These are phyloP conservation scores for Claviceps africana DNA, from an alignment of 2,329 filamentous ascomycete genomes.

Conservation along the genomic window DNA sequence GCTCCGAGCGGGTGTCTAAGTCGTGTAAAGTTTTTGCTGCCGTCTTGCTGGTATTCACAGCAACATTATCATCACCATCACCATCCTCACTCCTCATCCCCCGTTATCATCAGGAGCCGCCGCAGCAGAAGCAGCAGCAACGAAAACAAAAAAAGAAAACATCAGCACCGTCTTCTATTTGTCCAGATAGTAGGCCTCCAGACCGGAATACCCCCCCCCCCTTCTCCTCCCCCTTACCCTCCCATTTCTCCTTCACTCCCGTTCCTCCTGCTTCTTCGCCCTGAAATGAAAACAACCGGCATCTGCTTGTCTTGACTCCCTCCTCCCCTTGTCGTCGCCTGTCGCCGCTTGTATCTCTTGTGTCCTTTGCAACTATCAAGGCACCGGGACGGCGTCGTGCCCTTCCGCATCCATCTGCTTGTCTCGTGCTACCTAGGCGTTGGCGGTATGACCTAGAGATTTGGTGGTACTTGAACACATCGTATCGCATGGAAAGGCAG, in stretches of 20 bases:
- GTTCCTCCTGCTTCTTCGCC: not conserved
- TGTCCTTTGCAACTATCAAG: conserved; percentile 1
- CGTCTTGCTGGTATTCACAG: not conserved
- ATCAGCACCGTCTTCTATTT: not conserved
- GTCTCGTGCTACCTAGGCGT: conserved; percentile 28
- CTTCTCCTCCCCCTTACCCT: not conserved
- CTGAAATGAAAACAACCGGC: not conserved
- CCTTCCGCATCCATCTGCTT: conserved; percentile 7
- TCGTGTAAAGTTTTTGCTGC: not conserved
- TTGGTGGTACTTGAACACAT: conserved; percentile 16
- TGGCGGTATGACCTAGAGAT: conserved; percentile 29
- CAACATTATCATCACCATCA: not conserved
- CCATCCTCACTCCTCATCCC: not conserved
- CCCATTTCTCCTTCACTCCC: not conserved
- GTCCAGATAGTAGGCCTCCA: not conserved
- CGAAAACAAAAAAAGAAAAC: not conserved
- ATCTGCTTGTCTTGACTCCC: not conserved
- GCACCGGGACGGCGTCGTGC: conserved; percentile 3
- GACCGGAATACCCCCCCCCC: not conserved
- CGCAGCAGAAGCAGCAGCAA: not conserved
- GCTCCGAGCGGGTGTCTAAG: not conserved
- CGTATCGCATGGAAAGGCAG: conserved; percentile 21
- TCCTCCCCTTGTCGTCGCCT: not conserved
- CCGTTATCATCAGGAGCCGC: not conserved
- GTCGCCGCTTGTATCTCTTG: not conserved